Percentiles rank a stretch among this genome's conserved stretches.
These are phyloP conservation scores for Catharanthus roseus DNA, from an alignment of 257 asterid species.

Conservation along the genomic window DNA sequence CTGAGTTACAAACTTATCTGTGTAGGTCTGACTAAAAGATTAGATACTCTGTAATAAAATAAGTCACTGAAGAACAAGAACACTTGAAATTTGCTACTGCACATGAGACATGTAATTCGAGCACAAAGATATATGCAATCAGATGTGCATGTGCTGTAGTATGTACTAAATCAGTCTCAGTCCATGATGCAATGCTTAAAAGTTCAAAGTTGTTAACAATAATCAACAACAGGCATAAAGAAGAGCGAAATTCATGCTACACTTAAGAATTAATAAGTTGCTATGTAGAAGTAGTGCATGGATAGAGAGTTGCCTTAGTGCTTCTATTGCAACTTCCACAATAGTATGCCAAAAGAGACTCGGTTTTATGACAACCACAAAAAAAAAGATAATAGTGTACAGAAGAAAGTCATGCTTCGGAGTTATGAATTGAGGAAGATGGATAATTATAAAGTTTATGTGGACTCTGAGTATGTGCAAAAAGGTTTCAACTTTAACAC, in stretches of 20 bases:
- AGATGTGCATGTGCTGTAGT: background rate
- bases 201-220: background rate
- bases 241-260: background rate
- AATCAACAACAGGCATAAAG: background rate
- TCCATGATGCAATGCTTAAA: background rate
- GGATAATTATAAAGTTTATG: background rate
- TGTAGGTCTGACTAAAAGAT: slow-evolving; percentile 12
- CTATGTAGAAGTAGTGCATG: background rate
- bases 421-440: background rate
- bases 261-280: background rate
- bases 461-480: too few species aligned
- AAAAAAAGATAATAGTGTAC: background rate
- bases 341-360: background rate
- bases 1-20: slow-evolving; percentile 16
- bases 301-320: background rate
- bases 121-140: background rate
- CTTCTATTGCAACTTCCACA: background rate
- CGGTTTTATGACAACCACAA: background rate
- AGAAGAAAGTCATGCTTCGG: background rate
- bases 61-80: background rate
- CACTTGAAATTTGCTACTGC: slow-evolving; percentile 5
- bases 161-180: background rate
- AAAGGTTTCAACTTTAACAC: background rate
- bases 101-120: background rate
- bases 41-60: too few species aligned